phyloP scores from a whole-genome alignment of 2,329 filamentous ascomycete species.

The Colletotrichum sojae region DNA sequence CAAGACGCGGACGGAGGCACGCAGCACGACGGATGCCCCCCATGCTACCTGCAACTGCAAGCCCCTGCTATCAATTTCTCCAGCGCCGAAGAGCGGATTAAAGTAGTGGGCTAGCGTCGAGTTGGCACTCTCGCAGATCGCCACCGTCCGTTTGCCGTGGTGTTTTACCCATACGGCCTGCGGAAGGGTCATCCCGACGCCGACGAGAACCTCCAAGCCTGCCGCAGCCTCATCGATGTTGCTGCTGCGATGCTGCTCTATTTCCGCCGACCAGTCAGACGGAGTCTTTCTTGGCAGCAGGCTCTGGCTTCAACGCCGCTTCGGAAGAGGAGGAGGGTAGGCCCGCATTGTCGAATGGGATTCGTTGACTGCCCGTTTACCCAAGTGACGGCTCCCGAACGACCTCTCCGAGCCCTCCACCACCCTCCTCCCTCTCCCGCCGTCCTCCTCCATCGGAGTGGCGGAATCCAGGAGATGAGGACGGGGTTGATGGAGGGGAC shows the following conservation, averaged over 20 bases:
- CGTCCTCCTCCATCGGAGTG: slow-evolving; percentile 33
- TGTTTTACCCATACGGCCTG: slow-evolving; percentile 25
- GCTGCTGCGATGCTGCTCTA: slow-evolving; percentile 6
- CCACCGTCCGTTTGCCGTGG: slow-evolving; percentile 19
- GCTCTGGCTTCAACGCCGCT: too few relatives aligned
- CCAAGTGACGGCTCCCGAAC: slow-evolving; percentile 6
- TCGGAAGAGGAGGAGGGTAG: neutral
- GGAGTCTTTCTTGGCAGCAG: neutral
- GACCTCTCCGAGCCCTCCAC: slow-evolving; percentile 19
- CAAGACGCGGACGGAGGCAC: too few relatives aligned
- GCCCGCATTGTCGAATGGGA: neutral
- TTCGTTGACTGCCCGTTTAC: neutral
- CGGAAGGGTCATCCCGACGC: slow-evolving; percentile 19
- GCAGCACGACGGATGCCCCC: too few relatives aligned
- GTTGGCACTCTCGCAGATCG: slow-evolving; percentile 25
- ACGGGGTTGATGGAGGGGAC: slow-evolving; percentile 13
- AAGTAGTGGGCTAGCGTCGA: slow-evolving; percentile 34
- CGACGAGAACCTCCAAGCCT: neutral
- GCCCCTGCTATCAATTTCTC: neutral
- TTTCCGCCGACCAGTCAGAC: neutral
- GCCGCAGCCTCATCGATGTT: slow-evolving; percentile 4
- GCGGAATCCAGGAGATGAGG: slow-evolving; percentile 34
- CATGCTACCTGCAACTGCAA: neutral
- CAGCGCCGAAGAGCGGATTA: slow-evolving; percentile 26
- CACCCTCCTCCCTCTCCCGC: slow-evolving; percentile 19